Conservation (phyloP, 441 rosid genomes). For the Pelargonium cotyledonis region DNA sequence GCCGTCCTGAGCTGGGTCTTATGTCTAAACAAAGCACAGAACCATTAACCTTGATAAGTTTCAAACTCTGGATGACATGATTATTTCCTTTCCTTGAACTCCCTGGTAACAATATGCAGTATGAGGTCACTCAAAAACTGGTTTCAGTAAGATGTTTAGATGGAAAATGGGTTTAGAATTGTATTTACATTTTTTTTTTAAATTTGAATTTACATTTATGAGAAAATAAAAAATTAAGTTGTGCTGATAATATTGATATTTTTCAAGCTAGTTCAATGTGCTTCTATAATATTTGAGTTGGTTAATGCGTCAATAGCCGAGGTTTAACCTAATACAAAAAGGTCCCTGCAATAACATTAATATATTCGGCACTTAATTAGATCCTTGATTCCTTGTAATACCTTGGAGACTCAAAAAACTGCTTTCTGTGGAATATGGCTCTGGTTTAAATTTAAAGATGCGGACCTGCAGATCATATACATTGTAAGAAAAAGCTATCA, state of each 20-base stretch:
- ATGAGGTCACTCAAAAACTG: background rate
- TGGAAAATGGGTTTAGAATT: background rate
- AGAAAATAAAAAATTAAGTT: background rate
- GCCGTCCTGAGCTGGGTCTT: conserved; percentile 45
- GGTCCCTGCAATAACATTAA: background rate
- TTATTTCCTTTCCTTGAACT: conserved; percentile 60
- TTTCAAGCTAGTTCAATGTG: background rate
- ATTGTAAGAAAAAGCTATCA: conserved; percentile 9
- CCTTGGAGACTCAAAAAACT: conserved; percentile 59
- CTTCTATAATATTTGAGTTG: background rate
- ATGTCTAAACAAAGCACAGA: conserved; percentile 49
- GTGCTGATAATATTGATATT: background rate
- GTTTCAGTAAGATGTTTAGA: background rate
- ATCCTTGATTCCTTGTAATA: conserved; percentile 16
- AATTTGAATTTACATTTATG: background rate
- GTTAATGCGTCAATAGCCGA: background rate
- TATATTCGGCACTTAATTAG: background rate
- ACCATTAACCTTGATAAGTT: conserved; percentile 61
- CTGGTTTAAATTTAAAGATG: conserved; percentile 67
- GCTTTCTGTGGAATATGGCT: conserved; percentile 61
- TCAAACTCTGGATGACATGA: conserved; percentile 56
- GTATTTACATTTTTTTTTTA: background rate
- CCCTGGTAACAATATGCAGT: conserved; percentile 37
- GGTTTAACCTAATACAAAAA: background rate
- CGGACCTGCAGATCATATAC: conserved; percentile 47